phyloP scores from a whole-genome alignment of 805 yeast species.

The Phaffomyces thermotolerans region DNA sequence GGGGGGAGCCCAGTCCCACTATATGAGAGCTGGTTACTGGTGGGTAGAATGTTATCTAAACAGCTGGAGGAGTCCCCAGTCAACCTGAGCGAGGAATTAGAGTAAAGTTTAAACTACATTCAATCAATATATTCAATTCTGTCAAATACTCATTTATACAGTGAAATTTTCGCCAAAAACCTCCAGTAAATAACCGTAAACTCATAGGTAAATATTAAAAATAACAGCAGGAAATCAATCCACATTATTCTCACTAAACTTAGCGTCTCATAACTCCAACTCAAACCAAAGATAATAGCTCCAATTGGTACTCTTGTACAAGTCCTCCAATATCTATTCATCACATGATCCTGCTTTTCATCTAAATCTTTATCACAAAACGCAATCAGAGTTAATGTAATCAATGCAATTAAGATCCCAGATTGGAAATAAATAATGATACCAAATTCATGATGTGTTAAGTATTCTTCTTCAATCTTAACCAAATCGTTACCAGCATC shows the following conservation, averaged over 20 bases:
- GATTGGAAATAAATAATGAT: conserved; percentile 45
- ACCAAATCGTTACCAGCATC: conserved; percentile 50
- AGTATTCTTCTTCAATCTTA: conserved; percentile 22
- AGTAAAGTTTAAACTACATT: no score
- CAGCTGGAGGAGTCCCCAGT: no score
- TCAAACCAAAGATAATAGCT: conserved; percentile 27
- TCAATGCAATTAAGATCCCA: conserved; percentile 41
- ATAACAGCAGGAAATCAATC: not conserved
- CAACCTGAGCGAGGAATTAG: no score
- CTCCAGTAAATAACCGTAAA: not conserved
- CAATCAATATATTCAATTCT: no score
- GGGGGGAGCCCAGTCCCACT: no score
- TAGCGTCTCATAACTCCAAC: not conserved
- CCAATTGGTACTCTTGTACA: conserved; percentile 36
- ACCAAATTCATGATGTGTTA: conserved; percentile 29
- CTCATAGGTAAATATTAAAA: conserved; percentile 36
- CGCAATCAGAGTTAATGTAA: conserved; percentile 34
- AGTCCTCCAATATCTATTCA: conserved; percentile 31
- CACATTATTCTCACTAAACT: not conserved
- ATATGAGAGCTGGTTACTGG: no score
- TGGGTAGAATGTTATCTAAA: no score
- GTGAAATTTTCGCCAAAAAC: no score
- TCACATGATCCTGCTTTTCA: conserved; percentile 26
- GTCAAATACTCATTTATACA: no score
- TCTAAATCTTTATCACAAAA: conserved; percentile 32